Evolutionary conservation across 1,284 basidiomycete species (phyloP), one percentile per base, ranked within the genome.

Genomic region (Apiotrichum siamense): DNA sequence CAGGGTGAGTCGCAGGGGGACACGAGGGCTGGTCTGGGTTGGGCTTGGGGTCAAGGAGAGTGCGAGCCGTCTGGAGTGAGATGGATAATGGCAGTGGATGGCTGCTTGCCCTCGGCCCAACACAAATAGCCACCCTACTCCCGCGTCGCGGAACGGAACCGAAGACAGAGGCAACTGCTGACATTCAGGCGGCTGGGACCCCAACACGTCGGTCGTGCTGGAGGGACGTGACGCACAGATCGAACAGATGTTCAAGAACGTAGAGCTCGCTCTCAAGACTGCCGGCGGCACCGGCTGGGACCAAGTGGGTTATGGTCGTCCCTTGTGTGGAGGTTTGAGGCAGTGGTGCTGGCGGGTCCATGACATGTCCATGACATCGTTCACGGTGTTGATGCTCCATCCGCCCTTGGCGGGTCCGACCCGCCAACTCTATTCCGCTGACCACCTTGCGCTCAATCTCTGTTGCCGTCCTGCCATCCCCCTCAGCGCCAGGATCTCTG

Each of bases 261-360:
- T 64, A 35, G 56, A 67, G 13, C 25, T 58, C 11, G 52, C 55
- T 7, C 52, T 69, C 1, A 50, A 50, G 13, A 47, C 40, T 2
- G 61, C 62, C 0, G 67, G 64, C 10, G 62, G 60, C 4, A 63
- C 58, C 20, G 64, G 65, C 1, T 65, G 61, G 60, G 47, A 52
- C 7, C 58, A 65, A 50, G 65, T 62, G 32, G 43, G 44, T 45
- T 43, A 20, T 18, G 29, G n/a, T 6, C 24, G 31, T 31, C 43
- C 31, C 23, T n/a, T 13, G 18, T 55, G n/a, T n/a, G n/a, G n/a
- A n/a, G n/a, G n/a, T n/a, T n/a, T n/a, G n/a, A n/a, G n/a, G n/a
- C n/a, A n/a, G n/a, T n/a, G n/a, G n/a, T n/a, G n/a, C n/a, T n/a
- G n/a, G n/a, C n/a, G n/a, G n/a, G n/a, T n/a, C n/a, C n/a, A n/a